These are phyloP conservation scores for Fennellomyces sp. DNA, from an alignment of 371 early-diverging fungal genomes.

Conservation along the genomic window DNA sequence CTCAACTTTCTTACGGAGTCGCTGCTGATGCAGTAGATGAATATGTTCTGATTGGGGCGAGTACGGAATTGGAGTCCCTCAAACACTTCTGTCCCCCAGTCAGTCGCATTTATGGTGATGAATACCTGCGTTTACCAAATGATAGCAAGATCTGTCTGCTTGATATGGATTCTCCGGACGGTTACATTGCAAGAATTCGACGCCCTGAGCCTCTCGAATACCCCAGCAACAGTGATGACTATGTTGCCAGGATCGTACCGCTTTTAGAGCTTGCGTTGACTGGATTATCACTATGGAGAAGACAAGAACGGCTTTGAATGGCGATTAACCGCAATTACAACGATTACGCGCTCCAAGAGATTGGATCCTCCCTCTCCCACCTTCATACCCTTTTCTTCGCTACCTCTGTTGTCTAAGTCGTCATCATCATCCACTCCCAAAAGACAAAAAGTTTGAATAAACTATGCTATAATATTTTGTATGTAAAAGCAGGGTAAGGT, in stretches of 20 bases:
- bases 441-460: no score
- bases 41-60: no score
- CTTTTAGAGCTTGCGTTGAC: conserved; percentile 1
- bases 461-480: no score
- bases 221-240: conserved; percentile 3
- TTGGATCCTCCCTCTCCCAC: background rate
- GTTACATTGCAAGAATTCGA: conserved; percentile 5
- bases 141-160: conserved; percentile 4
- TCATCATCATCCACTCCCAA: background rate
- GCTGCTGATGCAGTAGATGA: no score
- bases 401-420: no score
- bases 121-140: no score
- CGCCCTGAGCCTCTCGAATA: background rate
- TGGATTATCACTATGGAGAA: background rate
- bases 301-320: background rate
- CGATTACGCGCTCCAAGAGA: background rate
- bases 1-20: no score
- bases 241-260: background rate
- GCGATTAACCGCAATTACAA: background rate
- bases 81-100: no score
- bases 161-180: conserved; percentile 9
- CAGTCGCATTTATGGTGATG: no score
- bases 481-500: no score
- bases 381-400: background rate
- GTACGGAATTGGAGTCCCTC: no score